phyloP scores from a whole-genome alignment of 2,329 filamentous ascomycete species.

The Alternaria conjuncta region DNA sequence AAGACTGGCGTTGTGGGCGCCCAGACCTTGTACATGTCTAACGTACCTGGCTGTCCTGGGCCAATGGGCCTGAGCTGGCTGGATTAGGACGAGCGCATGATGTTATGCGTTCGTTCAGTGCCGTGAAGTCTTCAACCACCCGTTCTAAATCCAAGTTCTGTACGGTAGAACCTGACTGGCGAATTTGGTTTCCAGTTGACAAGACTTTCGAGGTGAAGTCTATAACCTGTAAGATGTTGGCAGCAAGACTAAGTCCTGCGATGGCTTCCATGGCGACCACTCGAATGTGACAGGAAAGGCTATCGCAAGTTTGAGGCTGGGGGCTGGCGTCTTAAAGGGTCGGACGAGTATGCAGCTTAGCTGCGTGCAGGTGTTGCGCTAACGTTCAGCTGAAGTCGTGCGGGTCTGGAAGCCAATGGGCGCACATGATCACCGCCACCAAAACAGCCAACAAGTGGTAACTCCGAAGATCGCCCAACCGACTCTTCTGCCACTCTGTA shows the following conservation, averaged over 20 bases:
- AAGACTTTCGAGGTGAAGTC: background rate
- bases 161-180: background rate
- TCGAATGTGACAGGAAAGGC: fast-evolving
- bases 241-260: background rate
- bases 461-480: background rate
- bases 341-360: background rate
- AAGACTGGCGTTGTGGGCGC: background rate
- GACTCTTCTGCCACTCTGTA: background rate
- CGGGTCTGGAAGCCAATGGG: background rate
- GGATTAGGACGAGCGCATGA: background rate
- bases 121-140: background rate
- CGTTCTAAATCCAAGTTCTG: background rate
- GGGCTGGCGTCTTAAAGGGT: background rate
- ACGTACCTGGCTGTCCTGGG: background rate
- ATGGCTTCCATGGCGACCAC: background rate
- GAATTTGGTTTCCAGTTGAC: background rate
- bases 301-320: background rate
- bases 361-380: background rate
- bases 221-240: background rate
- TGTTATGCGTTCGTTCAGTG: background rate
- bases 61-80: background rate
- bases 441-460: background rate
- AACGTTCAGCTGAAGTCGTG: background rate
- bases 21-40: no score
- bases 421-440: background rate